Evolutionary conservation across 2,329 filamentous ascomycete genomes (phyloP), one percentile per base, ranked within the genome.

Genomic region (Sphaerulina musiva): DNA sequence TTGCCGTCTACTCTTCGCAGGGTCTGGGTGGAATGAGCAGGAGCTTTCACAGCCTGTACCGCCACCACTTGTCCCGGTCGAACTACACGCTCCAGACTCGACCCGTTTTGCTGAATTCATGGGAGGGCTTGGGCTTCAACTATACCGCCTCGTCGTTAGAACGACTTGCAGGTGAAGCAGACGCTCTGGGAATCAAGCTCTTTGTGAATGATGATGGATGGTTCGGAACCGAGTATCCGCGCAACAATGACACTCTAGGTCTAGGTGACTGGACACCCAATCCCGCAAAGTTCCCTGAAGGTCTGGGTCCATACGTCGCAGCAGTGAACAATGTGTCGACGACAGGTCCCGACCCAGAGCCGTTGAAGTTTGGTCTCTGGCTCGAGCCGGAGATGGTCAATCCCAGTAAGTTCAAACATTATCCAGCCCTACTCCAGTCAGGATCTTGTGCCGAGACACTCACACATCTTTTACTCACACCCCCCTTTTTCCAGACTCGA

Each of bases 381-480:
- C 74, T 86, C 2, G 83, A 86, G 64, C 82, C 82, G 0, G 83
- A 86, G 61, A 86, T 86, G 83, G 78, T 85, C 47, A 84, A 81
- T 53, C 78, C 79, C 1, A 79, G 26, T 29, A 29, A 29, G 26
- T 29, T 29, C 20, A 4, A 4, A 29, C 26, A 29, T 29, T 4
- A 29, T 20, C 26, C 4, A 29, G 26, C 26, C 26, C 26, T 29
- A 5, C 26, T 29, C 26, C 26, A 29, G 26, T 7, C 20, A 20
- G 20, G 20, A 20, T 20, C 20, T 20, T 3, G 20, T 20, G 20
- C 20, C 20, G 20, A 20, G 20, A 20, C 20, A 20, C 20, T n/a
- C n/a, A n/a, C n/a, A n/a, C n/a, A n/a, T n/a, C n/a, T n/a, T n/a
- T n/a, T n/a, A n/a, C n/a, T n/a, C n/a, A n/a, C n/a, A n/a, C n/a